phyloP scores from a whole-genome alignment of 2,329 filamentous ascomycete genomes.

The Fusarium hainanense region DNA sequence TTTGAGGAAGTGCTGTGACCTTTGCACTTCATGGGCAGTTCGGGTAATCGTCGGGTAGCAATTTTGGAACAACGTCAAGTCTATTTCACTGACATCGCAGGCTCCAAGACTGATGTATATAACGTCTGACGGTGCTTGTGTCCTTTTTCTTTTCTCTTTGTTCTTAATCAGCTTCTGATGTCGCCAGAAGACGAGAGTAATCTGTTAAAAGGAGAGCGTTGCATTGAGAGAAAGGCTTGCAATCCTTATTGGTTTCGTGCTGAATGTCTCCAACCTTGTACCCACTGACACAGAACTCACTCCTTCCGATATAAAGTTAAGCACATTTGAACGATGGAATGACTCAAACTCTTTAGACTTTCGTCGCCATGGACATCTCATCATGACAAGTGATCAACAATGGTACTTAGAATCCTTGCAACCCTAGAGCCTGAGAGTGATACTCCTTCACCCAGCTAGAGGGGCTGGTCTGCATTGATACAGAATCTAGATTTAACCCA shows the following conservation, averaged over 20 bases:
- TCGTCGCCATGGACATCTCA: background rate
- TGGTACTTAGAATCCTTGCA: conserved; percentile 24
- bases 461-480: background rate
- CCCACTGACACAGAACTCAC: background rate
- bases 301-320: background rate
- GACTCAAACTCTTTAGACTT: background rate
- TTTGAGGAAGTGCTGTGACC: conserved; percentile 16
- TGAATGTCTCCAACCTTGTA: background rate
- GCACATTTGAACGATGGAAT: too few relatives aligned
- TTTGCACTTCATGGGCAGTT: conserved; percentile 24
- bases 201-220: too few relatives aligned
- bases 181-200: too few relatives aligned
- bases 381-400: background rate
- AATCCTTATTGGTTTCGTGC: background rate
- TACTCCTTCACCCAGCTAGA: conserved; percentile 10
- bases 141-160: too few relatives aligned
- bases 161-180: too few relatives aligned
- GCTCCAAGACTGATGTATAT: background rate
- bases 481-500: background rate
- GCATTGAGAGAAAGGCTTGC: accelerated
- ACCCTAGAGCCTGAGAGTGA: conserved; percentile 6
- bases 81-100: background rate
- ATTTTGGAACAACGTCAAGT: background rate
- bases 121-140: background rate
- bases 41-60: conserved; percentile 43